These are phyloP conservation scores for Leccinum olivaceopallidum DNA, from an alignment of 768 basidiomycete genomes.

Conservation along the genomic window DNA sequence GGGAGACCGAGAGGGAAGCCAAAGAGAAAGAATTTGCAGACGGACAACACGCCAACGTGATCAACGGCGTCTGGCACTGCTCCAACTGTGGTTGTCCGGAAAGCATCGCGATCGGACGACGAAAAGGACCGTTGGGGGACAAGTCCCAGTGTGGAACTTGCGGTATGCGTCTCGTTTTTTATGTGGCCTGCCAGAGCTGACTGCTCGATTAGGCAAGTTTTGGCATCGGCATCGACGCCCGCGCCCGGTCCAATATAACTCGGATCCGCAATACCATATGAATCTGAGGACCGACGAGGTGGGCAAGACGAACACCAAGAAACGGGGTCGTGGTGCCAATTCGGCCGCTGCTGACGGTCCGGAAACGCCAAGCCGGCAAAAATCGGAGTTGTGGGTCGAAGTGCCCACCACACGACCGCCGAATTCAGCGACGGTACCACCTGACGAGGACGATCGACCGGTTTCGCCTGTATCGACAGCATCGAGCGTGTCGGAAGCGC, in stretches of 20 bases:
- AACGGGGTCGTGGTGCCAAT: constrained; percentile 38
- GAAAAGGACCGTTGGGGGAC: constrained; percentile 88
- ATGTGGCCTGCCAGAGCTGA: constrained; percentile 4
- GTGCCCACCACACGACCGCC: constrained; percentile 33
- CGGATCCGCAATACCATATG: constrained; percentile 70
- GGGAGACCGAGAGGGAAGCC: constrained; percentile 78
- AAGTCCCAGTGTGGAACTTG: constrained; percentile 92
- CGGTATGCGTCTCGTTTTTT: constrained; percentile 51
- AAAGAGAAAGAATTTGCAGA: constrained; percentile 84
- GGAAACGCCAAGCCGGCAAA: constrained; percentile 51
- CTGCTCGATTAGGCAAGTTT: constrained; percentile 66
- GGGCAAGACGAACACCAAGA: constrained; percentile 54
- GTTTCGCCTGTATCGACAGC: constrained; percentile 71
- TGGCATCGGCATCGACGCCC: constrained; percentile 87
- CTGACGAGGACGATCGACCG: constrained; percentile 52
- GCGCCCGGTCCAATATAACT: constrained; percentile 77
- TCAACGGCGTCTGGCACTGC: constrained; percentile 92
- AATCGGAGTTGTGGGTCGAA: constrained; percentile 40
- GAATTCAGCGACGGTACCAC: constrained; percentile 26
- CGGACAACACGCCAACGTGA: constrained; percentile 77
- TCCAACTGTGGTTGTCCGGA: constrained; percentile 94
- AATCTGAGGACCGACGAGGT: constrained; percentile 59
- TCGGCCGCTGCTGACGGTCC: constrained; percentile 39
- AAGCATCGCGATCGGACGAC: constrained; percentile 76
- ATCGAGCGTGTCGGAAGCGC: constrained; percentile 74